Evolutionary conservation across 352 stramenopile species (phyloP), one percentile per base, ranked within the genome.

Genomic region (Phytopythium boreale): DNA sequence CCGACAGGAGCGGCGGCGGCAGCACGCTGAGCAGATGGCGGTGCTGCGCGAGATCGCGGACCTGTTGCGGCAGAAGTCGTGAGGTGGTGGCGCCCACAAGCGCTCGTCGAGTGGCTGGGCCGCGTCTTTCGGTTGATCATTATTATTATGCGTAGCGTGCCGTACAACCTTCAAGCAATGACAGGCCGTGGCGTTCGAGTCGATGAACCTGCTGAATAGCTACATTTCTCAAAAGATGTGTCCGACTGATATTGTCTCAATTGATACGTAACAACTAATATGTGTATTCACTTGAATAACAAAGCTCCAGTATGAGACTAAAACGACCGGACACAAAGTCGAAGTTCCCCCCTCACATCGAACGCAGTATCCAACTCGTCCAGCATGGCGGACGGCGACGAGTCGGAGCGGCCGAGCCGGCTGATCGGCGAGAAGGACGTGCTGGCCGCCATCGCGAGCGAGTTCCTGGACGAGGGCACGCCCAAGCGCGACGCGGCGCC

Each of bases 371-470:
- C 29, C 29, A 34, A 7, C 7, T 3, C 29, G 29, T 47, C 41
- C 43, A 43, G 27, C 29, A 80, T 82, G 74, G 55, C 64, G 34
- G 71, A 74, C 19, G 59, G 62, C 22, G 71, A 72, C 20, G 67
- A 75, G 37, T 56, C 37, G 47, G 59, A 61, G 44, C 58, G 37
- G 62, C 64, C 62, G 65, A 72, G 68, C 47, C 82, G 79, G 20
- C 76, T 93, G 27, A 74, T 89, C 51, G 80, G 80, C 57, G 84
- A 93, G 74, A 86, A 84, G 55, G 80, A 93, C 61, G 84, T 93
- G 62, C 74, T 93, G 47, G 79, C 80, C 5, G 79, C 79, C 50
- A 89, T 93, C 70, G 84, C 79, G 47, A 81, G 80, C 71, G 84
- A 93, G 74, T 91, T 81, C 56, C 69, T 93, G 55, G 82, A 90